These are phyloP conservation scores for Penstemon barbatus DNA, from an alignment of 257 asterid species.

Conservation along the genomic window DNA sequence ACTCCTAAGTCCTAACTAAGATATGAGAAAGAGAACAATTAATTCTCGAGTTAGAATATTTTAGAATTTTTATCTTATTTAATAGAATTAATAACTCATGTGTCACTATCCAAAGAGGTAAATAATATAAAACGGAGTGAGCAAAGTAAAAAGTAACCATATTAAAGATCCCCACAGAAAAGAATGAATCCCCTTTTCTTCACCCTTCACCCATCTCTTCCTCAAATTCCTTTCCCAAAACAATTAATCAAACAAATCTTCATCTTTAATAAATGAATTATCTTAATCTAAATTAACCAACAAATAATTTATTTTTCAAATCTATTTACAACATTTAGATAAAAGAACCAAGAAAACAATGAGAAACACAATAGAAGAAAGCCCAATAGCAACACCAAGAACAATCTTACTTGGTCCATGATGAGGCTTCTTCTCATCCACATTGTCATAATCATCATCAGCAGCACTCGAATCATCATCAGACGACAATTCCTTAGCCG, in stretches of 20 bases:
- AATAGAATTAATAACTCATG: too few species aligned
- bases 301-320: constrained; percentile 14
- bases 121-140: too few species aligned
- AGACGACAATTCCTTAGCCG: constrained; percentile 55
- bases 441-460: constrained; percentile 41
- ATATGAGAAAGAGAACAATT: too few species aligned
- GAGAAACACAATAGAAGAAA: constrained; percentile 78
- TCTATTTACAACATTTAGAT: constrained; percentile 79
- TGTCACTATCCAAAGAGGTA: too few species aligned
- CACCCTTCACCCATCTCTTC: too few species aligned
- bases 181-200: constrained; percentile 20
- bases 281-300: constrained; percentile 39
- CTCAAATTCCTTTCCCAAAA: constrained; percentile 25
- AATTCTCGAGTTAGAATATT: too few species aligned
- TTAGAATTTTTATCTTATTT: too few species aligned
- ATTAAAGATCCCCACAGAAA: constrained; percentile 27
- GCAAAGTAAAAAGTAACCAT: constrained; percentile 8
- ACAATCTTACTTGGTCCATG: constrained; percentile 87
- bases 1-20: too few species aligned
- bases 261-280: constrained; percentile 15
- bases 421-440: constrained; percentile 43
- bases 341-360: constrained; percentile 78
- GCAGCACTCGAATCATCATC: constrained; percentile 39
- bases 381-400: constrained; percentile 86
- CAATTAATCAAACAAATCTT: constrained; percentile 20